Evolutionary conservation across 2,329 filamentous ascomycete genomes (phyloP).

Genomic region (Curvularia sp.): DNA sequence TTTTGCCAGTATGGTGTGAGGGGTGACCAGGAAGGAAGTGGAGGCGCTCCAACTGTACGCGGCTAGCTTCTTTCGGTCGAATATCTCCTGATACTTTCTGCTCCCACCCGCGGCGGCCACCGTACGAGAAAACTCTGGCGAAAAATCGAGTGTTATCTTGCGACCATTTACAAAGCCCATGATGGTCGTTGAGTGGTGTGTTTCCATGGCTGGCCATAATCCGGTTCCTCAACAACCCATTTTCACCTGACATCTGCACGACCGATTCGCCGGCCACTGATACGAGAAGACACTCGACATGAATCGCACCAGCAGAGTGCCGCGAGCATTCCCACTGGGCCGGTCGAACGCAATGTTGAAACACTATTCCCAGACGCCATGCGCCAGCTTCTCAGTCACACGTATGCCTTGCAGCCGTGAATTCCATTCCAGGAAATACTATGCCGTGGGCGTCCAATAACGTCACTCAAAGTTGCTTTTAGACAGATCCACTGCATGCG

Average conservation of each 20-base stretch:
- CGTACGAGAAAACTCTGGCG: constrained; percentile 1
- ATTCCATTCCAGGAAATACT: constrained; percentile 7
- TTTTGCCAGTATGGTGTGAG: constrained; percentile 33
- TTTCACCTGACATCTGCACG: constrained; percentile 12
- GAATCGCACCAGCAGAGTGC: constrained; percentile 18
- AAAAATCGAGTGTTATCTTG: background rate
- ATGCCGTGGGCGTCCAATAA: constrained; percentile 17
- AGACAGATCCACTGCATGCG: constrained; percentile 27
- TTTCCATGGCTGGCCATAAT: constrained; percentile 3
- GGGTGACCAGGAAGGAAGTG: constrained; percentile 22
- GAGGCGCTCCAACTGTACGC: constrained; percentile 29
- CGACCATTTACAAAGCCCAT: background rate
- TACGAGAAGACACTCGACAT: constrained; percentile 16
- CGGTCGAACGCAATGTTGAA: constrained; percentile 35
- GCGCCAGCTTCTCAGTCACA: constrained; percentile 22
- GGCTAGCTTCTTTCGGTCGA: constrained; percentile 21
- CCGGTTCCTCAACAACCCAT: constrained; percentile 7
- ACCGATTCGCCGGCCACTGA: constrained; percentile 12
- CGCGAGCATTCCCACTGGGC: constrained; percentile 19
- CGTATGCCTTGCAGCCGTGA: constrained; percentile 12
- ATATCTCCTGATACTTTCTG: constrained; percentile 35
- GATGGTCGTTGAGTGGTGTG: background rate
- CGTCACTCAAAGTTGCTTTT: background rate
- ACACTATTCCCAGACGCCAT: constrained; percentile 15
- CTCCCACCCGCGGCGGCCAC: constrained; percentile 13